Base-by-base conservation (phyloP, 2,329 filamentous ascomycete species). In the Diaporthe citriasiana region DNA sequence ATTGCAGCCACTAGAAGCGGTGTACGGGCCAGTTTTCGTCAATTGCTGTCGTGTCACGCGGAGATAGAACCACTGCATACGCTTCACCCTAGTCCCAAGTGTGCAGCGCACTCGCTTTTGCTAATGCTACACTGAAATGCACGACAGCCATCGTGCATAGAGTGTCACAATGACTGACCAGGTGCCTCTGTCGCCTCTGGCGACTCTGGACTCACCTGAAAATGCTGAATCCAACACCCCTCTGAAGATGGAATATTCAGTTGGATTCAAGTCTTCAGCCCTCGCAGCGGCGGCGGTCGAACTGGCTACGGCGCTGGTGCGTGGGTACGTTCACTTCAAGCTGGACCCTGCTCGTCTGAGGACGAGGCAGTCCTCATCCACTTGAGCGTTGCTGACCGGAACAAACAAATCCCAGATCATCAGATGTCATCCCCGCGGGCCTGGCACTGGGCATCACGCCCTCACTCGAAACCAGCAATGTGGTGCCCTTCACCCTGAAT, bases 51-150 rank as follows among this genome's bases (percentile, higher is more conserved):
- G 35, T 65, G 42, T 65, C 8, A 17, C 42, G 50, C 42, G 6
- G 13, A 66, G 10, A 27, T 33, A 17, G 22, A 59, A 59, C n/a
- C n/a, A n/a, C n/a, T n/a, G 56, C 27, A 35, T 50, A 35, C 12
- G 2, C 1, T 50, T 35, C 13, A 7, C 27, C 19, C 40, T 8
- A 3, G 60, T 25, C 27, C 19, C 42, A 27, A 25, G 9, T 50
- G 9, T 15, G 4, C 27, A 4, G 10, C 5, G 4, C 6, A 13
- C 8, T 65, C n/a, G 42, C 25, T n/a, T 22, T 15, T n/a, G 22
- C 45, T 30, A 25, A 66, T 50, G 60, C 45, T 6, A 51, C 60
- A n/a, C 30, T n/a, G 45, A 35, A 35, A 66, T 66, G 60, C 42
- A 51, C 19, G 45, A 10, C 19, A 6, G 2, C 17, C 2, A 35